A percentile compares a stretch with the other conserved stretches of the same genome.
Evolutionary conservation across 495 filamentous ascomycete species (phyloP).

Genomic region (Podospora pseudoanserina): DNA sequence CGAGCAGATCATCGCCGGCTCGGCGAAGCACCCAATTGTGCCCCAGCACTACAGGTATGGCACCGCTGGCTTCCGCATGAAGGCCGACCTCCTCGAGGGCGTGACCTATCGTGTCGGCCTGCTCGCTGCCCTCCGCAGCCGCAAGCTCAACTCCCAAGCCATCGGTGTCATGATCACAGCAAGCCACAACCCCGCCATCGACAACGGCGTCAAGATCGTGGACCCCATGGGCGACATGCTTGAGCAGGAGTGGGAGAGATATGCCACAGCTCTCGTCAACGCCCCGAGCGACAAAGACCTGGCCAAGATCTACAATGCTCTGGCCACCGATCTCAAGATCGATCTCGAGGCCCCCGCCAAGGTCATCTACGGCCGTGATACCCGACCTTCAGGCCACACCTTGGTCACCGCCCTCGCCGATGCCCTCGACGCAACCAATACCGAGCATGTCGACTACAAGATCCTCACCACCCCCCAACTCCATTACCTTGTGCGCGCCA

Average conservation of each 20-base stretch:
- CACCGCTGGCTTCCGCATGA: constrained; percentile 75
- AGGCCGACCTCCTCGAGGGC: constrained; percentile 70
- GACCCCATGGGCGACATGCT: constrained; percentile 98
- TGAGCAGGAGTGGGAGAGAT: constrained; percentile 85
- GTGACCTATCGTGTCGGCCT: constrained; percentile 89
- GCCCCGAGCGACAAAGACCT: constrained; percentile 68
- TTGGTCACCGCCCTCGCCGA: constrained; percentile 73
- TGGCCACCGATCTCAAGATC: constrained; percentile 70
- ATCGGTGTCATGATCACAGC: constrained; percentile 99
- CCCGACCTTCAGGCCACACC: constrained; percentile 80
- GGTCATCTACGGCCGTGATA: constrained; percentile 89
- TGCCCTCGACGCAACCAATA: constrained; percentile 69
- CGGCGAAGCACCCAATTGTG: constrained; percentile 64
- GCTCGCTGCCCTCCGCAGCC: constrained; percentile 84
- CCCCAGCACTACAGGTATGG: constrained; percentile 81
- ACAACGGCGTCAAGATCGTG: constrained; percentile 98
- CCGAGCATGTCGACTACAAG: constrained; percentile 75
- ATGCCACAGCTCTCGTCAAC: constrained; percentile 86
- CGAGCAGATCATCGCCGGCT: constrained; percentile 54
- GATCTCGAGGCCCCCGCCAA: constrained; percentile 65
- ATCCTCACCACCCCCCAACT: constrained; percentile 92
- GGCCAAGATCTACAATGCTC: constrained; percentile 66
- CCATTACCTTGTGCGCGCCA: constrained; percentile 91
- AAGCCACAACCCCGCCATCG: constrained; percentile 92
- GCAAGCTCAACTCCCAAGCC: constrained; percentile 79